Evolutionary conservation across 148 eudicot species (phyloP).

Genomic region (Cornus kousa): DNA sequence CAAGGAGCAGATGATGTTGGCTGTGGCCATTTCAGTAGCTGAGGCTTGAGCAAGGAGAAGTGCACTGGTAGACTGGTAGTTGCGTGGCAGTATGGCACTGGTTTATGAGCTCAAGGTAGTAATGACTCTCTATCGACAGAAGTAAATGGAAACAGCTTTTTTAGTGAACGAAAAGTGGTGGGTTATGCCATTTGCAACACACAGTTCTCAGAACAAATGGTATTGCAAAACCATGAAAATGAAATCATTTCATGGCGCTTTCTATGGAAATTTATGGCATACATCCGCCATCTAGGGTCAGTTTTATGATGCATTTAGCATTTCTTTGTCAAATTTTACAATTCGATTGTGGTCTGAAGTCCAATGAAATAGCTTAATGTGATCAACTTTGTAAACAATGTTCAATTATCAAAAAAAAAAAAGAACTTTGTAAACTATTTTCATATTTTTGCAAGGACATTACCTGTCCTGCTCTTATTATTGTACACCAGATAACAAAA

Average conservation of each 20-base stretch:
- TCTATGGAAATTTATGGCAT: too few species aligned
- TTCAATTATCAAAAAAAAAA: too few species aligned
- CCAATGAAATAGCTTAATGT: background rate
- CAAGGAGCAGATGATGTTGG: conserved; percentile 99
- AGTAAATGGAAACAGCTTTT: conserved; percentile 31
- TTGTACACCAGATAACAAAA: too few species aligned
- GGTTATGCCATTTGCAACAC: background rate
- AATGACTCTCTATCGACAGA: conserved; percentile 8
- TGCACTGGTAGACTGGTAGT: conserved; percentile 63
- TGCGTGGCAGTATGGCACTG: conserved; percentile 91
- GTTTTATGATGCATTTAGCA: too few species aligned
- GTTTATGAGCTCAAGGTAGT: conserved; percentile 11
- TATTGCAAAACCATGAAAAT: background rate
- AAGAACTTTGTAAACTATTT: too few species aligned
- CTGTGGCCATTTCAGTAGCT: conserved; percentile 93
- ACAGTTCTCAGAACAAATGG: background rate
- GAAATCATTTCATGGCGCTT: too few species aligned
- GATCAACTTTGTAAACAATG: background rate
- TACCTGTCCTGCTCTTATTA: too few species aligned
- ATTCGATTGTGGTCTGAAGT: background rate
- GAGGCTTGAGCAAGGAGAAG: conserved; percentile 69
- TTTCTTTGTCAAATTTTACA: too few species aligned
- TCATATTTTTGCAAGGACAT: too few species aligned
- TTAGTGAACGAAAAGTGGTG: conserved; percentile 16
- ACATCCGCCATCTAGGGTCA: too few species aligned